Evolutionary conservation across 495 filamentous ascomycete genomes (phyloP), one percentile per base, ranked within the genome.

Genomic region (Daldinia caldariorum): DNA sequence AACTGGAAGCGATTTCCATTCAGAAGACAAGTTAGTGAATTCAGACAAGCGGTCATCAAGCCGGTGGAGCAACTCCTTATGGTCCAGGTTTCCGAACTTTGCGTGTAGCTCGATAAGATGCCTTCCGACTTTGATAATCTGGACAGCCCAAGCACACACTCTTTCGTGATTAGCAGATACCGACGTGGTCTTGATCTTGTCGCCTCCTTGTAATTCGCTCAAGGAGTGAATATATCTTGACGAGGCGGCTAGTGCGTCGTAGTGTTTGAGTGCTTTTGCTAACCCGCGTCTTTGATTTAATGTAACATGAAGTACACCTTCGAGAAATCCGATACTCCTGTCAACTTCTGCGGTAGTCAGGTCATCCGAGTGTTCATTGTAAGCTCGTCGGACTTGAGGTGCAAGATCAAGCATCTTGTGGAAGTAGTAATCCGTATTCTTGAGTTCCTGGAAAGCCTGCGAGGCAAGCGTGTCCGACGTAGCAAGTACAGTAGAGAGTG

Each of bases 291-390:
- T 87, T 78, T 98, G 94, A 26, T 83, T 83, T 39, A 97, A 79
- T 43, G 87, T 75, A 14, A 90, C 78, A 63, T 89, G 83, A 37
- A 97, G 76, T 22, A 98, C 80, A 54, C 94, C 90, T 75, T 99
- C 95, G 38, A 97, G 78, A 55, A 90, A 92, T 0, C 92, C 92
- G 12, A 90, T 83, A 76, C 93, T 93, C 67, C 93, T 85, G 32
- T 85, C 83, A 14, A 95, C 85, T 63, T 97, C 92, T 10, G 89
- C 88, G 55, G 85, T 82, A 67, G 88, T 96, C 18, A 99, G 80
- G 67, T 98, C 96, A 16, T 91, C 90, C 0, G 91, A 94, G 77
- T 94, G 93, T 37, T 90, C 89, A 16, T 85, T 83, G 10, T 84
- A 79, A 18, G 88, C 84, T 43, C 87, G 79, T 69, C 94, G 86